Percentiles rank a stretch among this genome's conserved stretches.
These are phyloP conservation scores for Xylariaceae sp. DNA, from an alignment of 2,329 filamentous ascomycete genomes.

Conservation along the genomic window DNA sequence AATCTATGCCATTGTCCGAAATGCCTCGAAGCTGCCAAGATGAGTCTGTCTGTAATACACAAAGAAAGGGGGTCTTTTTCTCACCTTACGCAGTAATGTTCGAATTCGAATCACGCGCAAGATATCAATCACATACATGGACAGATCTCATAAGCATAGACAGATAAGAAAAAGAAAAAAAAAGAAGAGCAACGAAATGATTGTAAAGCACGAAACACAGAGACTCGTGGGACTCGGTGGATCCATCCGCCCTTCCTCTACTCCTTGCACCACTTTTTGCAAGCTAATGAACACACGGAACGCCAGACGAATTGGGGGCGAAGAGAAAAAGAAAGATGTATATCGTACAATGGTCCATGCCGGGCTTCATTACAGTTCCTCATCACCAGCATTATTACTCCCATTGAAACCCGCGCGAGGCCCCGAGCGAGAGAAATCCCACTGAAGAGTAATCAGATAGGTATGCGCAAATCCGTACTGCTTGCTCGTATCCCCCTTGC, in stretches of 20 bases:
- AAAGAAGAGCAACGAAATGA: background rate
- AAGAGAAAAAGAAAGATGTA: conserved; percentile 12
- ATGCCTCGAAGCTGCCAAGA: too few species aligned
- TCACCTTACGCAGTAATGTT: too few species aligned
- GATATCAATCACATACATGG: background rate
- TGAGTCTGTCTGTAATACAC: too few species aligned
- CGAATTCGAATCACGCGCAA: too few species aligned
- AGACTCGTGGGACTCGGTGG: conserved; percentile 4
- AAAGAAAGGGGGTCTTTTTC: too few species aligned
- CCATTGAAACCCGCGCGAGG: conserved; percentile 2
- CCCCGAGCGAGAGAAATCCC: background rate
- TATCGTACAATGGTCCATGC: conserved; percentile 22
- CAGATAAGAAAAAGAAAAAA: background rate
- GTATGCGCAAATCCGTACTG: background rate
- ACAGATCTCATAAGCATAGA: background rate
- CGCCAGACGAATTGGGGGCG: conserved; percentile 6
- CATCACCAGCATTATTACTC: conserved; percentile 20
- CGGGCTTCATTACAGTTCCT: conserved; percentile 17
- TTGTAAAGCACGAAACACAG: background rate
- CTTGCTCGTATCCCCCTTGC: background rate
- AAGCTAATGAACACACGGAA: conserved; percentile 12
- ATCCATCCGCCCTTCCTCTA: conserved; percentile 17
- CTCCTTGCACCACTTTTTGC: conserved; percentile 23
- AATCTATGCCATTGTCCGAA: too few species aligned
- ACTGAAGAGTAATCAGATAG: conserved; percentile 2